A percentile compares a stretch with the other conserved stretches of the same genome.
These are phyloP conservation scores for Fennellomyces sp. DNA, from an alignment of 371 early-diverging fungal genomes.

Conservation along the genomic window DNA sequence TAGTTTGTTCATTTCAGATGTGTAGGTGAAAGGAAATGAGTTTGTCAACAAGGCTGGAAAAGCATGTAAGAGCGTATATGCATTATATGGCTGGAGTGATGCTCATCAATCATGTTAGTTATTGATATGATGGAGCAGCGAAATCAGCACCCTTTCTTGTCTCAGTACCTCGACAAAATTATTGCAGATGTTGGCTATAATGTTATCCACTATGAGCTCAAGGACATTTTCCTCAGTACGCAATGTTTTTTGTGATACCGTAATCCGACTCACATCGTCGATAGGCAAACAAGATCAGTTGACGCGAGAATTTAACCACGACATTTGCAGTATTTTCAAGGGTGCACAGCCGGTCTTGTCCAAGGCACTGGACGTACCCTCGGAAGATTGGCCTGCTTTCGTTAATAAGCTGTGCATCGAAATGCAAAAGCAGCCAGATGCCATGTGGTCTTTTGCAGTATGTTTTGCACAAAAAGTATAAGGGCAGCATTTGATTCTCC, in stretches of 20 bases:
- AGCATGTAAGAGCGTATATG: conserved; percentile 25
- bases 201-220: conserved; percentile 28
- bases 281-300: conserved; percentile 1
- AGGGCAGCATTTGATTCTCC: neutral
- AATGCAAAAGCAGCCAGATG: conserved; percentile 12
- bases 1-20: neutral
- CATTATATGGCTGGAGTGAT: neutral
- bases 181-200: conserved; percentile 28
- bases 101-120: neutral
- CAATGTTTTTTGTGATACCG: neutral
- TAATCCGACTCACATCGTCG: too few relatives aligned
- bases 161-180: conserved; percentile 34
- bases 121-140: conserved; percentile 8
- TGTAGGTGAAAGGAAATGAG: conserved; percentile 26
- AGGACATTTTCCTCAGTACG: conserved; percentile 19
- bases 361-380: conserved; percentile 6
- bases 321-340: neutral
- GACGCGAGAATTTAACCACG: conserved; percentile 2
- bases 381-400: conserved; percentile 21
- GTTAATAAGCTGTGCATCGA: conserved; percentile 8
- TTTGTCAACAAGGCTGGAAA: conserved; percentile 24
- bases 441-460: conserved; percentile 15
- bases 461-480: conserved; percentile 15
- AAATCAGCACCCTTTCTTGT: conserved; percentile 19
- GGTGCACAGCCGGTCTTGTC: neutral